Evolutionary conservation across 2,329 filamentous ascomycete genomes (phyloP).

Genomic region (Aureobasidium sp.): DNA sequence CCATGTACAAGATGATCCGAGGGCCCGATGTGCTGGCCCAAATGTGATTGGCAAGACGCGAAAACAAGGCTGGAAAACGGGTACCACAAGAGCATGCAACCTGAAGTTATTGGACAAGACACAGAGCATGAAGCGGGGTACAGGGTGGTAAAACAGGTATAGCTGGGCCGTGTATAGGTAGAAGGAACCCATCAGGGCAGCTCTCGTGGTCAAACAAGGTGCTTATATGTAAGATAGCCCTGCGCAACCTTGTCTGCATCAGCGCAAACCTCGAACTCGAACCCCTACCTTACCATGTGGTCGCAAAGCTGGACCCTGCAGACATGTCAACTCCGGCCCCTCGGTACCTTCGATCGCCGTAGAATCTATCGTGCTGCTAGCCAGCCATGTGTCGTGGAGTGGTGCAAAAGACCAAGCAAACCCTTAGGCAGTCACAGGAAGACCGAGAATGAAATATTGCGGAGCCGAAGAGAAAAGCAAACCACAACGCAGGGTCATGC

Average conservation of each 20-base stretch:
- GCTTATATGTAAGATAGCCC: background rate
- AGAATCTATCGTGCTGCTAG: no score
- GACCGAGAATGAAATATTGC: background rate
- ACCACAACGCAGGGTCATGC: background rate
- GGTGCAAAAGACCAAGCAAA: background rate
- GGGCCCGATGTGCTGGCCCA: background rate
- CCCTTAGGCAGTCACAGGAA: background rate
- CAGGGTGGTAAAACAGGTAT: background rate
- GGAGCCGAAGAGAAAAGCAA: background rate
- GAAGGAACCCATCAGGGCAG: background rate
- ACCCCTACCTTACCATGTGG: background rate
- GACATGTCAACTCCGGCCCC: no score
- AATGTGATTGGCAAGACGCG: background rate
- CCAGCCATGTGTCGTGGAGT: background rate
- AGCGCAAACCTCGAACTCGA: no score
- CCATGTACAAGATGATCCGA: background rate
- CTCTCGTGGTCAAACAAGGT: background rate
- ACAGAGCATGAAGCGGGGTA: background rate
- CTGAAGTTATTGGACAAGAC: background rate
- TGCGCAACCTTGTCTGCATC: background rate
- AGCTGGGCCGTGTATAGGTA: background rate
- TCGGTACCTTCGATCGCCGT: no score
- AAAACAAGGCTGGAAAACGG: background rate
- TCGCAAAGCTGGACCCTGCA: background rate
- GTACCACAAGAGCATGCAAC: background rate